Percentiles rank a stretch among this genome's conserved stretches.
Conservation (phyloP, 176 grass and related monocot genomes). For the Aegilops bicornis region DNA sequence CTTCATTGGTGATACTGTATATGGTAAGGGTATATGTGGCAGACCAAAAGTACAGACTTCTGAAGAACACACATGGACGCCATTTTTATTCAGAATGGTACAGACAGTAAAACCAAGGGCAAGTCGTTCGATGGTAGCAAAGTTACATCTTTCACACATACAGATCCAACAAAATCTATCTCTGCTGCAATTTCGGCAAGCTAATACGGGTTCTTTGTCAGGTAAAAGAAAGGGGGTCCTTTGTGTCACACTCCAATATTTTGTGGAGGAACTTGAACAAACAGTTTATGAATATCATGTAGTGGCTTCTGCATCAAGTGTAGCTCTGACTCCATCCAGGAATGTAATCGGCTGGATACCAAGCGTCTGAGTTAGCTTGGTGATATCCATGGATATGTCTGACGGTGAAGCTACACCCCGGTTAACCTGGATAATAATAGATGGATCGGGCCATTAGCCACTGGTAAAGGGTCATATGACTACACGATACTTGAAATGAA, state of each 20-base stretch:
- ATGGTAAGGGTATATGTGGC: neutral
- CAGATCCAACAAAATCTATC: neutral
- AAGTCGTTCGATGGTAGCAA: neutral
- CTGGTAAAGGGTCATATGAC: slow-evolving; percentile 1
- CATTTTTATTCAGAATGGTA: slow-evolving; percentile 24
- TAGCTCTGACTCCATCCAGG: slow-evolving; percentile 71
- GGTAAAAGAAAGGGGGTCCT: neutral
- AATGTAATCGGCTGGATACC: slow-evolving; percentile 66
- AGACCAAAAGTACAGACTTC: neutral
- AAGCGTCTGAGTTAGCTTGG: slow-evolving; percentile 59
- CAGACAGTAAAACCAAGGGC: neutral
- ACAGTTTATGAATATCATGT: slow-evolving; percentile 18
- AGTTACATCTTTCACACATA: slow-evolving; percentile 4
- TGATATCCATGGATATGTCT: slow-evolving; percentile 99
- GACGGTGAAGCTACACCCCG: slow-evolving; percentile 78
- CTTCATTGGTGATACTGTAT: neutral
- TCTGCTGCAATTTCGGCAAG: neutral
- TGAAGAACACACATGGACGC: neutral
- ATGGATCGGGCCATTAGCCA: slow-evolving; percentile 1
- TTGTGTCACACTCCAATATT: neutral
- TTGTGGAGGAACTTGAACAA: neutral
- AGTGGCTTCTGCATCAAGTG: slow-evolving; percentile 48
- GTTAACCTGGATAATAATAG: slow-evolving; percentile 54
- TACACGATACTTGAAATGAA: neutral
- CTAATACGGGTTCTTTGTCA: neutral